Evolutionary conservation across 805 yeast genomes (phyloP), one percentile per base, ranked within the genome.

Genomic region (Kodamaea neixiangensis): DNA sequence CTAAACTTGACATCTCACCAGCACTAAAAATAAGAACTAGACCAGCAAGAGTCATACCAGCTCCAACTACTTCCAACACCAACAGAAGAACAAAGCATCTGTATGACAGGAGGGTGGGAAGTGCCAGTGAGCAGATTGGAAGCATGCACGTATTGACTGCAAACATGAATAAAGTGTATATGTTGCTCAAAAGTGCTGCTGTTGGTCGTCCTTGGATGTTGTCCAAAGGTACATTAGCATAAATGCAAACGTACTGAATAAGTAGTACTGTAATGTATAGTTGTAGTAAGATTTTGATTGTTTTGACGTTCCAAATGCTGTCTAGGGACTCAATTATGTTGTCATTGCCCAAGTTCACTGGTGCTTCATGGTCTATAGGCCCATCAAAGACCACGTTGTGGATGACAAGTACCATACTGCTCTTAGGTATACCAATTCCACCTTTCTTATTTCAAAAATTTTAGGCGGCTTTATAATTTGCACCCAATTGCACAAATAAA

Each of bases 191-290:
- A 7, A 69, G 52, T 7, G 60, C 51, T 1, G 67, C 50, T 1
- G 61, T 22, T 0, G 76, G 76, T 9, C 76, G 54, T 42, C 68
- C 60, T 29, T 62, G 65, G 2, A 72, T 65, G 14, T 60, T 60
- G 15, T 69, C 73, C 47, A 68, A 68, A 1, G 77, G 76, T 11
- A 69, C 67, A 10, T 63, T 60, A 10, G 62, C 58, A 51, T 62
- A 72, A 9, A 65, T 55, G 13, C 59, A 46, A 17, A 69, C 50
- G 50, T 72, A 72, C 51, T 72, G 72, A 3, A 49, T 29, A 20
- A 70, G 50, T 20, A 71, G 55, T 29, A 59, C 43, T 1, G 55
- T 54, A 53, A 66, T 57, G 50, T 59, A 68, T 5, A 56, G 3
- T 19, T 58, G 56, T 20, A 61, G 51, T 6, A 56, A 44, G 9